These are phyloP conservation scores for Didymella arachidicola DNA, from an alignment of 2,329 filamentous ascomycete genomes.

Conservation along the genomic window DNA sequence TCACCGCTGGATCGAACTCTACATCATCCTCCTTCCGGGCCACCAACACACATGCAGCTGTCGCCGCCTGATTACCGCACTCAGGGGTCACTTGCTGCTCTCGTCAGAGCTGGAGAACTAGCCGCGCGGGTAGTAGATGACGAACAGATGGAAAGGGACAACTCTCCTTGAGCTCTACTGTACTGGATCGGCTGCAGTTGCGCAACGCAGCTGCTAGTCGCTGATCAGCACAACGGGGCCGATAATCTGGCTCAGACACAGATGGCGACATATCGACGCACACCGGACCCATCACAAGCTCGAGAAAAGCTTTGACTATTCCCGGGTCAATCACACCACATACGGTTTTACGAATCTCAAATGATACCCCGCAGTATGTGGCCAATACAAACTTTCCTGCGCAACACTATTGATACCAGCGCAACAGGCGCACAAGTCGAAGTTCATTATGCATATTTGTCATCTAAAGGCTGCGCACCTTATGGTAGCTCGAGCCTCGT, in stretches of 20 bases:
- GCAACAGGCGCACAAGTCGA: slow-evolving; percentile 11
- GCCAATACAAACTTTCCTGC: slow-evolving; percentile 1
- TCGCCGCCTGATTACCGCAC: slow-evolving; percentile 42
- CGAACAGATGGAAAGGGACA: slow-evolving; percentile 20
- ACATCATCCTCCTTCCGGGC: slow-evolving; percentile 18
- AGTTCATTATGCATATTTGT: neutral
- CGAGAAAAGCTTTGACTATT: neutral
- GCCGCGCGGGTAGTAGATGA: slow-evolving; percentile 46
- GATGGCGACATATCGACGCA: neutral
- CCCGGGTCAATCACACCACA: neutral
- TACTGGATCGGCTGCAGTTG: neutral
- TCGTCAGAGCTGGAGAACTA: slow-evolving; percentile 50
- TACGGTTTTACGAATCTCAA: slow-evolving; percentile 10
- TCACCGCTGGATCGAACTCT: slow-evolving; percentile 44
- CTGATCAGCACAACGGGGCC: neutral
- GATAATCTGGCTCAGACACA: neutral
- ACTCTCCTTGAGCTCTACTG: slow-evolving; percentile 28
- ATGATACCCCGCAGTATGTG: slow-evolving; percentile 18
- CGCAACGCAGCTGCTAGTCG: no score
- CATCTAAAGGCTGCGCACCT: neutral
- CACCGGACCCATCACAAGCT: neutral
- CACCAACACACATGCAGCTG: slow-evolving; percentile 26
- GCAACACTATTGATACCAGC: slow-evolving; percentile 12
- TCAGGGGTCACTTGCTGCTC: slow-evolving; percentile 47
- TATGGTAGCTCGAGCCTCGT: neutral